Conservation (phyloP, 1,284 basidiomycete species). For the Naganishia sp. region DNA sequence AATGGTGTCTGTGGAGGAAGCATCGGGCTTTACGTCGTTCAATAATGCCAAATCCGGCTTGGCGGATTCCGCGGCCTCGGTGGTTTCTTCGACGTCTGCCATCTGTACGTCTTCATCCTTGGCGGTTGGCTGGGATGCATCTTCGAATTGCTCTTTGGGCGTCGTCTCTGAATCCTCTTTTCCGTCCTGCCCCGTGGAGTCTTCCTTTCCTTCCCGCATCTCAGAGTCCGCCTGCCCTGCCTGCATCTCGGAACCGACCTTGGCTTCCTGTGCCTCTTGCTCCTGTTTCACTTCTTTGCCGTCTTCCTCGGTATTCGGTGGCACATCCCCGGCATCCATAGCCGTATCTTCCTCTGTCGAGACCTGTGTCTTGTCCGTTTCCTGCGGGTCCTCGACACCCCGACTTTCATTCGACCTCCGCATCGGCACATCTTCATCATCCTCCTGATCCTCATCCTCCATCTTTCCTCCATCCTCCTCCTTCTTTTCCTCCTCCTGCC, state of each 20-base stretch:
- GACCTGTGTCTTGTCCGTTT: constrained; percentile 3
- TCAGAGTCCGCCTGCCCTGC: not conserved
- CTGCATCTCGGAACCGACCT: not conserved
- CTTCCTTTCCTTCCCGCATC: not conserved
- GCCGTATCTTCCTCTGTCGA: constrained; percentile 9
- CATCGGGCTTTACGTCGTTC: not conserved
- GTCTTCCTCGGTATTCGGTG: not conserved
- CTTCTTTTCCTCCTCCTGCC: not conserved
- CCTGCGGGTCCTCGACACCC: not conserved
- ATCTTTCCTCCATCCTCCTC: constrained; percentile 4
- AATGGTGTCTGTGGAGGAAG: too few relatives aligned
- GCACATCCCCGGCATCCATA: not conserved
- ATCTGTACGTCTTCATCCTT: constrained; percentile 5
- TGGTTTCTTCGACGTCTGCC: not conserved
- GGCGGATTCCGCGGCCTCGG: not conserved
- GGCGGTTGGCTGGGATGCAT: too few relatives aligned
- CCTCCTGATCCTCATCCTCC: constrained; percentile 6
- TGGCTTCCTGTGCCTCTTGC: not conserved
- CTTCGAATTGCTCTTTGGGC: too few relatives aligned
- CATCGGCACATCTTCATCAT: constrained; percentile 15
- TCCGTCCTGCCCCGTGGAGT: too few relatives aligned
- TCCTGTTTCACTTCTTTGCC: constrained; percentile 7
- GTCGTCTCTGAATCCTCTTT: too few relatives aligned
- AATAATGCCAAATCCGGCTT: not conserved
- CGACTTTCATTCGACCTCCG: constrained; percentile 1